Base-by-base conservation (phyloP, 176 grass and related monocot species). In the Carex scoparia region DNA sequence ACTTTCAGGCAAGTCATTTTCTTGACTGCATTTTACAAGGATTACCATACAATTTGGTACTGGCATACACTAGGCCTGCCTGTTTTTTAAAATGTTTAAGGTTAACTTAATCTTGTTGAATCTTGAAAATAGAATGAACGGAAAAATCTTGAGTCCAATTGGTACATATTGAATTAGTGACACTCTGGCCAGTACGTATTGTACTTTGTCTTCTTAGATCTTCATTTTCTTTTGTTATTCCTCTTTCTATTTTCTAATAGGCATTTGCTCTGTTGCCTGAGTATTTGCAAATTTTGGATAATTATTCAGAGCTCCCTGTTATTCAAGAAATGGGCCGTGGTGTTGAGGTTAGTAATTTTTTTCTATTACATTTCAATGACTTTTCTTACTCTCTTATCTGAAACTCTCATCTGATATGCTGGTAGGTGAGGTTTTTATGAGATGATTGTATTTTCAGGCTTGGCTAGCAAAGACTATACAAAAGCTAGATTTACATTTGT, bases 231-330 rank as follows among this genome's bases (percentile, higher is more conserved):
- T 23, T 33, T 86, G 10, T 69, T 68, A 87, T 87, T 74, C 61
- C 49, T 55, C 18, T 67, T 70, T 88, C 15, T 82, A 80, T 16
- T 65, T 87, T 83, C 62, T 88, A 86, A 79, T 78, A 99, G 96
- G 96, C 96, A 65, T 99, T 99, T 89, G 91, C 90, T 61, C 93
- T 99, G 61, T 92, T 99, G 86, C 96, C 93, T 10, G 96, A 99
- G 63, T 99, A 91, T 91, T 91, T 99, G 87, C 96, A 99, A 95
- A 67, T 99, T 82, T 92, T 99, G 90, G 96, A 99, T 75, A 99
- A 93, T 90, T 99, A 95, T 88, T 89, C 96, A 88, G 82, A 91
- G 61, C 91, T 99, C 86, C 89, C 87, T 88, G 85, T 87, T 85
- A 61, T 95, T 60, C 93, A 99, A 91, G 96, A 99, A 86, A 92